Evolutionary conservation across 371 early-diverging fungal genomes (phyloP).

Genomic region (Enteropsectra breve): DNA sequence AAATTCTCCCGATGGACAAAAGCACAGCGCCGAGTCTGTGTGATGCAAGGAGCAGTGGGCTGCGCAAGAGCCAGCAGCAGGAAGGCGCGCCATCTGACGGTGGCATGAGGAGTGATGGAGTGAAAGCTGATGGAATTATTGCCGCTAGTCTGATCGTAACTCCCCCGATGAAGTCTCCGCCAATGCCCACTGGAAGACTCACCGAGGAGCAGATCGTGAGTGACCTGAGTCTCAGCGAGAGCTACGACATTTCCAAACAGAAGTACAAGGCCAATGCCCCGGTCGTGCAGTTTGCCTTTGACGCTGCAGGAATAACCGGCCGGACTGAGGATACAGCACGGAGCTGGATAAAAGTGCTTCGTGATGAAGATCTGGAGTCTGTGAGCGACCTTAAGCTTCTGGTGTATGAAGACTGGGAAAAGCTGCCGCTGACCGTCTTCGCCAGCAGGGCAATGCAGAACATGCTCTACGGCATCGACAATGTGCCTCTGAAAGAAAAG

Average conservation of each 20-base stretch:
- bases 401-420: slow-evolving; percentile 59
- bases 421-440: slow-evolving; percentile 70
- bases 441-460: slow-evolving; percentile 69
- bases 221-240: slow-evolving; percentile 9
- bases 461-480: slow-evolving; percentile 52
- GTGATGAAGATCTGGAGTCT: slow-evolving; percentile 71
- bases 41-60: too few species aligned
- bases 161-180: too few species aligned
- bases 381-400: slow-evolving; percentile 66
- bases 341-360: slow-evolving; percentile 64
- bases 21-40: too few species aligned
- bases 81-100: neutral
- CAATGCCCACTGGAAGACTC: neutral
- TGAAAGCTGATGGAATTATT: too few species aligned
- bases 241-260: slow-evolving; percentile 21
- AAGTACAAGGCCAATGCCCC: slow-evolving; percentile 45
- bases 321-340: slow-evolving; percentile 51
- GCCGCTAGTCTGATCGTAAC: too few species aligned
- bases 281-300: slow-evolving; percentile 55
- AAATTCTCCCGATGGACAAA: too few species aligned
- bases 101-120: too few species aligned
- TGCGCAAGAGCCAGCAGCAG: too few species aligned
- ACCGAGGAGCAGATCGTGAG: neutral
- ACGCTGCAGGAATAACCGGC: slow-evolving; percentile 46
- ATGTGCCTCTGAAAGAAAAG: slow-evolving; percentile 64